Base-by-base conservation (phyloP, 352 stramenopile species). In the Phytophthora citricola region DNA sequence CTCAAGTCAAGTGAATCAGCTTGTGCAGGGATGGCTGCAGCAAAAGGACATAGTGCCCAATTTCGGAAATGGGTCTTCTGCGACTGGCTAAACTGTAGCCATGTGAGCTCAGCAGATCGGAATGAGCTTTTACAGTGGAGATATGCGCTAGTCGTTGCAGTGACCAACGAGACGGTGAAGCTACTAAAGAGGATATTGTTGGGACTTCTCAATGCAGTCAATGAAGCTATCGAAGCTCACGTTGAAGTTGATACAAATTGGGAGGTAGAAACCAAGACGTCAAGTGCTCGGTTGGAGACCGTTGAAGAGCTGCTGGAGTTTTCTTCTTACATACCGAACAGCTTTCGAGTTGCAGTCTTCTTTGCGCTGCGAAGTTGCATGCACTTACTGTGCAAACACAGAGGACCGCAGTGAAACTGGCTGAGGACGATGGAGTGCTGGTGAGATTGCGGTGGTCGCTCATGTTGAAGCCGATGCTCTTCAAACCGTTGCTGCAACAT, bases 311-410 rank as follows among this genome's bases (percentile, higher is more conserved):
- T 90, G 24, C 46, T 83, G 49, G 67, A 78, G 24, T 83, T 87
- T 86, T 52, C 34, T 87, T 76, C 61, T 24, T 69, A 1, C 49
- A 85, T 44, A 64, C 66, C 1, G 40, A 74, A 10, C 58, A 73
- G 14, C 64, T 89, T 34, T 59, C 66, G 17, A 67, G 45, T 43
- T 79, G 62, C 26, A 66, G 66, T 27, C 20, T 78, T 9, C 56
- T 90, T 6, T 86, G 81, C 45, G 78, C 78, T 31, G 65, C 69
- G 14, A 89, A 87, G 31, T 40, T 87, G 20, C 62, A 75, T 5
- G 64, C 63, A 4, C n/a, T 85, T 4, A 52, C 61, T 4, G 47
- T 58, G 12, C 62, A 43, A 22, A 56, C 48, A 2, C 50, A 60
- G 54, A 68, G 57, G 17, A 61, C 45, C 29, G 32, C 58, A 5